A percentile compares a stretch with the other conserved stretches of the same genome.
phyloP scores from a whole-genome alignment of 371 early-diverging fungal species.

The Mortierella polycephala region DNA sequence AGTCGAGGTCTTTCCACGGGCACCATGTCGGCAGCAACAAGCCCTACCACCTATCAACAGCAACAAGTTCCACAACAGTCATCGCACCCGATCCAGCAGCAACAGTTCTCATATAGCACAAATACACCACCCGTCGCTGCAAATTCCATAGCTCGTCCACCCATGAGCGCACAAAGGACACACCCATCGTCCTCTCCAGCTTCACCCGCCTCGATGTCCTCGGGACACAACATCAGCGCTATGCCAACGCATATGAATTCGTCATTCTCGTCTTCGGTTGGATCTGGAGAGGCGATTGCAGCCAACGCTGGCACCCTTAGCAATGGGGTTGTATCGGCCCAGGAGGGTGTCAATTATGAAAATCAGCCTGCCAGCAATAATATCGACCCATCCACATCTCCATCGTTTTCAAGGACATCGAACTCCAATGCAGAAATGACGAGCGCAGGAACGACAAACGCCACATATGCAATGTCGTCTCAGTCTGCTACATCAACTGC shows the following conservation, averaged over 20 bases:
- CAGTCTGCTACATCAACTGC: conserved; percentile 1
- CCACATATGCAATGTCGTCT: conserved; percentile 1
- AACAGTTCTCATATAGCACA: conserved; percentile 7
- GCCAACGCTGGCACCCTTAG: neutral
- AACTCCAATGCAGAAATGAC: neutral
- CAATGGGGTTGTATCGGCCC: neutral
- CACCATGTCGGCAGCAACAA: conserved; percentile 25
- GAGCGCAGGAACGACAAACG: neutral
- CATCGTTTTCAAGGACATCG: neutral
- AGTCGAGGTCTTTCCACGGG: conserved; percentile 39
- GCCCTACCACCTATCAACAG: conserved; percentile 20
- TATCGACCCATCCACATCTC: neutral
- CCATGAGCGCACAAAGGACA: conserved; percentile 25
- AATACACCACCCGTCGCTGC: conserved; percentile 13
- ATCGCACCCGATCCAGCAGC: conserved; percentile 4
- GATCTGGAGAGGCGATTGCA: conserved; percentile 19
- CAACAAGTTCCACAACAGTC: conserved; percentile 6
- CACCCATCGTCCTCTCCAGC: conserved; percentile 22
- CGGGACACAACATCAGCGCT: conserved; percentile 12
- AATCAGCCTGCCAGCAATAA: neutral
- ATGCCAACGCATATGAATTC: conserved; percentile 24
- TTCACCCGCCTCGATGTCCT: conserved; percentile 14
- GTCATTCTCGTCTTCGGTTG: conserved; percentile 44
- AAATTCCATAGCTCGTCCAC: conserved; percentile 26
- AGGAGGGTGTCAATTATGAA: conserved; percentile 3